phyloP scores from a whole-genome alignment of 257 asterid species.

The Scutellaria barbata region DNA sequence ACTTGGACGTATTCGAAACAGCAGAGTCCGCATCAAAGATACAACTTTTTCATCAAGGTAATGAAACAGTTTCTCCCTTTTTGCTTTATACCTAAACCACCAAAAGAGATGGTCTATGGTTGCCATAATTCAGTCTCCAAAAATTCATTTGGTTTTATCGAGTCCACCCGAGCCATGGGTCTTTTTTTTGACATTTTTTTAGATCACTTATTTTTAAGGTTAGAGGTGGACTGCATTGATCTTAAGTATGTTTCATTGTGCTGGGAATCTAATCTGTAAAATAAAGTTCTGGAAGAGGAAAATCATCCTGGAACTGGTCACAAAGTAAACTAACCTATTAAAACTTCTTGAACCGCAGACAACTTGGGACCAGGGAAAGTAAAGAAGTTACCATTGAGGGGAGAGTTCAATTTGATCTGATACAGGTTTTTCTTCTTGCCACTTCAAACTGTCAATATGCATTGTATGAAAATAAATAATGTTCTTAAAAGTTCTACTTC shows the following conservation, averaged over 20 bases:
- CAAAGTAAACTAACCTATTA: constrained; percentile 40
- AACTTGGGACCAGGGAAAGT: constrained; percentile 92
- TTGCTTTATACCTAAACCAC: constrained; percentile 23
- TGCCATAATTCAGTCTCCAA: not conserved
- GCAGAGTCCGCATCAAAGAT: constrained; percentile 88
- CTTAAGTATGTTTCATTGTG: constrained; percentile 29
- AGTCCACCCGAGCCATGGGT: constrained; percentile 11
- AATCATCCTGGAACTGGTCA: constrained; percentile 13
- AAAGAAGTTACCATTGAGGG: constrained; percentile 95
- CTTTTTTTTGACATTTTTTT: constrained; percentile 19
- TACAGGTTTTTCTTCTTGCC: constrained; percentile 64
- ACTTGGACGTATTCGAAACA: constrained; percentile 91
- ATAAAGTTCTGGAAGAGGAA: constrained; percentile 17
- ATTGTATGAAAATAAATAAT: constrained; percentile 28
- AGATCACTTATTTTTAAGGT: constrained; percentile 17
- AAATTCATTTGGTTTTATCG: constrained; percentile 6
- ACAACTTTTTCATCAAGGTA: constrained; percentile 93
- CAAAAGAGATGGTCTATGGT: not conserved
- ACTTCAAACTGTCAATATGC: constrained; percentile 27
- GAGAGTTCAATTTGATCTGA: constrained; percentile 94
- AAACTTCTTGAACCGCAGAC: constrained; percentile 64
- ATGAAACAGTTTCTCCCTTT: constrained; percentile 32
- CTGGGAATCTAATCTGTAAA: not conserved
- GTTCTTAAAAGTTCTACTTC: constrained; percentile 24
- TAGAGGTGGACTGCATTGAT: constrained; percentile 10